Evolutionary conservation across 179 eudicot species (phyloP), one percentile per base, ranked within the genome.

Genomic region (Patellifolia procumbens): DNA sequence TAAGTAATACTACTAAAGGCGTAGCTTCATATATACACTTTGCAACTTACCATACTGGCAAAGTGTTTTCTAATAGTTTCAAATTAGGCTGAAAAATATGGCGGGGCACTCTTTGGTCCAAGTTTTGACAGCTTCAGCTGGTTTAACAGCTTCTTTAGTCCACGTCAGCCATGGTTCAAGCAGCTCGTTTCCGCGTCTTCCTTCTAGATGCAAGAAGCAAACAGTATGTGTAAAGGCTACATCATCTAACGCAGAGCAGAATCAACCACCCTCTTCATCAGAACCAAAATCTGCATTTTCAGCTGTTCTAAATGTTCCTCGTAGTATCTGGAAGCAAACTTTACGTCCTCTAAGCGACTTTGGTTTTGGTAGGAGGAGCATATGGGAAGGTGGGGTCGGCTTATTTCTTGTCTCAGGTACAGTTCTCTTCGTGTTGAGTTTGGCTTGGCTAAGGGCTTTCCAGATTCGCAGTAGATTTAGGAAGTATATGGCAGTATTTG

Each of bases 371-470:
- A 85, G 84, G 81, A 88, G 89, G 82, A 90, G 95, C 83, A 90
- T 93, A 63, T 93, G 98, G 98, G 97, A 90, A 85, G 97, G 96
- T 76, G 97, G 97, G 26, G 97, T 92, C 76, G 97, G 95, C 51
- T 73, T 93, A 73, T 93, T 93, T 81, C 84, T 92, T 48, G 91
- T 90, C 56, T 93, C 98, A 0, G 90, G 96, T 52, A 79, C 93
- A 24, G 77, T 93, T 51, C 86, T 93, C 17, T 85, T 93, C 64
- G 97, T 88, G 1, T 89, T 92, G 55, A 83, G 89, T 81, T 81
- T 93, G 76, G 97, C 84, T 72, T 93, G 98, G 98, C 76, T 93
- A 81, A 88, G 83, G 87, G 98, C 91, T 48, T 90, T 92, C 79
- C 98, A 88, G 75, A 74, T 92, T 74, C 85, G 89, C 51, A 90